A percentile compares a stretch with the other conserved stretches of the same genome.
Conservation (phyloP, 140 eudicot species). For the Ambrosia hybrid region DNA sequence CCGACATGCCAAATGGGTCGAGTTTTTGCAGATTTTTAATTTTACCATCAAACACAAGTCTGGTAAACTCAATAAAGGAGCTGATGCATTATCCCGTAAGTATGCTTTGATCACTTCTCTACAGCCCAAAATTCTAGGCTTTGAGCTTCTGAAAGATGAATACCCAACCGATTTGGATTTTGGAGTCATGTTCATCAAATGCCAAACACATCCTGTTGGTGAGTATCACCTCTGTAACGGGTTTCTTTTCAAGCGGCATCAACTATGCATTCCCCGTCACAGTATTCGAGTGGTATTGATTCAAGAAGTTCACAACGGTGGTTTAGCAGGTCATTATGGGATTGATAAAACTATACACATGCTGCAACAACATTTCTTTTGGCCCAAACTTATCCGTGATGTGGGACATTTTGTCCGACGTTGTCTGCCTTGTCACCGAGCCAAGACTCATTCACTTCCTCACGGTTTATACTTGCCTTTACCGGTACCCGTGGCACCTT, state of each 20-base stretch:
- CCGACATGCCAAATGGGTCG: neutral
- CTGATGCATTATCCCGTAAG: no score
- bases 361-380: neutral
- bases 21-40: neutral
- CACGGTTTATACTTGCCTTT: no score
- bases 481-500: no score
- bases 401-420: neutral
- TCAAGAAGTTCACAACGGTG: neutral
- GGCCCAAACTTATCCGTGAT: neutral
- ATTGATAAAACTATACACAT: neutral
- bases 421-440: neutral
- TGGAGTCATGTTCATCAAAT: no score
- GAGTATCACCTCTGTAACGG: no score
- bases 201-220: no score
- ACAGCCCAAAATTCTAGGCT: neutral
- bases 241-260: neutral
- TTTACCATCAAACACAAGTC: neutral
- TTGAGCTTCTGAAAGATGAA: neutral
- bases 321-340: neutral
- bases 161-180: neutral
- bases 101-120: no score
- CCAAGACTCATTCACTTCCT: neutral
- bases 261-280: neutral
- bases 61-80: neutral
- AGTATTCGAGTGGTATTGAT: neutral